Evolutionary conservation across 345 rosid genomes (phyloP).

Genomic region (Balakata baccata): DNA sequence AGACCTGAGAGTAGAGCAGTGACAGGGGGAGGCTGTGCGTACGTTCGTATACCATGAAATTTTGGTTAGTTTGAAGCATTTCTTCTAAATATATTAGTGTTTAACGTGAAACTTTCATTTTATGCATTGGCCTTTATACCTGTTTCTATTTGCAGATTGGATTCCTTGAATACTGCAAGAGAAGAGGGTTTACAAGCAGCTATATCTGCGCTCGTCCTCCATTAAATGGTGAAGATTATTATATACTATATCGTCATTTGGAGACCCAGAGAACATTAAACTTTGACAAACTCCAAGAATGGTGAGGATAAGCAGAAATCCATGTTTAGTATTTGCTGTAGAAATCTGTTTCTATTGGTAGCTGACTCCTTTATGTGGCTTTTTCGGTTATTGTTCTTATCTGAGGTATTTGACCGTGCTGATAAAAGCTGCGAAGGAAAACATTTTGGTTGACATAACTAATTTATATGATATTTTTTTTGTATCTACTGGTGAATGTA

Average conservation of each 20-base stretch:
- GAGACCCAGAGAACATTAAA: conserved; percentile 99
- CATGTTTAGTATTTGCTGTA: not conserved
- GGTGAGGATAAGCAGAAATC: conserved; percentile 52
- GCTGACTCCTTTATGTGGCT: conserved; percentile 14
- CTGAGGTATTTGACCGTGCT: conserved; percentile 88
- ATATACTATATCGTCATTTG: conserved; percentile 95
- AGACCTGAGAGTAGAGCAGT: conserved; percentile 88
- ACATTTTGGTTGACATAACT: conserved; percentile 72
- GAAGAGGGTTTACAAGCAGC: conserved; percentile 97
- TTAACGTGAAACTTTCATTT: conserved; percentile 3
- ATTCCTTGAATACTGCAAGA: conserved; percentile 96
- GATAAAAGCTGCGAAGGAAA: conserved; percentile 80
- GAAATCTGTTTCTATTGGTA: not conserved
- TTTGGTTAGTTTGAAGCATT: conserved; percentile 41
- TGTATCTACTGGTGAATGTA: conserved; percentile 73
- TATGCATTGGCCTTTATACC: conserved; percentile 9
- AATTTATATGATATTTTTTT: conserved; percentile 93
- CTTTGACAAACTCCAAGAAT: conserved; percentile 96
- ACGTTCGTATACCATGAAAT: conserved; percentile 98
- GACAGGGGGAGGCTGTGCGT: conserved; percentile 95
- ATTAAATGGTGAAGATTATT: conserved; percentile 96
- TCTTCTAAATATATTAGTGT: not conserved
- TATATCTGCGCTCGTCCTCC: conserved; percentile 99
- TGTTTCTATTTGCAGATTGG: conserved; percentile 65
- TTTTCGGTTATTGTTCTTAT: conserved; percentile 14